These are phyloP conservation scores for Calocera cornea DNA, from an alignment of 768 basidiomycete species.

Conservation along the genomic window DNA sequence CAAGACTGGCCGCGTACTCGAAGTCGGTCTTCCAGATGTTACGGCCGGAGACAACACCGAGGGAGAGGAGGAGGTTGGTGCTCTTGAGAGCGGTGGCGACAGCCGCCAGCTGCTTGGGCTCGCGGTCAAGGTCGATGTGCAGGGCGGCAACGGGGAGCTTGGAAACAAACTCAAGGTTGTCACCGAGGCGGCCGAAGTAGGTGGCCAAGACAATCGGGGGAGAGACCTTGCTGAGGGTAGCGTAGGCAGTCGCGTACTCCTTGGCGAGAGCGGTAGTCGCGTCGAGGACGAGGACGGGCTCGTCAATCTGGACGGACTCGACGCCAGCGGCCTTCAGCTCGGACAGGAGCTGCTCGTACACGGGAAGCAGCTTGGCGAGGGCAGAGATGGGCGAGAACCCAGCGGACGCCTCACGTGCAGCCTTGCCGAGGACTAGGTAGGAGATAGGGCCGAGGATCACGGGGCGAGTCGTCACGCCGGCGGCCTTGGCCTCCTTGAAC, in stretches of 20 bases:
- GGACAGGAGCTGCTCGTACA: constrained; percentile 80
- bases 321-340: constrained; percentile 89
- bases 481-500: constrained; percentile 85
- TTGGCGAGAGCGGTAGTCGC: constrained; percentile 59
- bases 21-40: constrained; percentile 99
- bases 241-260: constrained; percentile 68
- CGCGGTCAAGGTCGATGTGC: constrained; percentile 94
- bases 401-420: constrained; percentile 64
- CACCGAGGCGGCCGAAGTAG: constrained; percentile 92
- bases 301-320: constrained; percentile 91
- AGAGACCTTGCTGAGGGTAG: constrained; percentile 62
- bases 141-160: constrained; percentile 88
- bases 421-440: constrained; percentile 88
- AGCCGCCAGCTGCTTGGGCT: constrained; percentile 72
- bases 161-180: constrained; percentile 73
- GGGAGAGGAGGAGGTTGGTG: constrained; percentile 69
- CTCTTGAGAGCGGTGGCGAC: constrained; percentile 72
- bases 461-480: constrained; percentile 82
- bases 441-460: constrained; percentile 92
- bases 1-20: constrained; percentile 61
- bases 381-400: constrained; percentile 86
- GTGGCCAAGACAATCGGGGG: constrained; percentile 91
- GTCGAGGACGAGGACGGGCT: constrained; percentile 92
- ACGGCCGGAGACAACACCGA: constrained; percentile 93
- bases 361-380: constrained; percentile 73